Evolutionary conservation across 768 basidiomycete genomes (phyloP), one percentile per base, ranked within the genome.

Genomic region (Leccinum aurantiacum): DNA sequence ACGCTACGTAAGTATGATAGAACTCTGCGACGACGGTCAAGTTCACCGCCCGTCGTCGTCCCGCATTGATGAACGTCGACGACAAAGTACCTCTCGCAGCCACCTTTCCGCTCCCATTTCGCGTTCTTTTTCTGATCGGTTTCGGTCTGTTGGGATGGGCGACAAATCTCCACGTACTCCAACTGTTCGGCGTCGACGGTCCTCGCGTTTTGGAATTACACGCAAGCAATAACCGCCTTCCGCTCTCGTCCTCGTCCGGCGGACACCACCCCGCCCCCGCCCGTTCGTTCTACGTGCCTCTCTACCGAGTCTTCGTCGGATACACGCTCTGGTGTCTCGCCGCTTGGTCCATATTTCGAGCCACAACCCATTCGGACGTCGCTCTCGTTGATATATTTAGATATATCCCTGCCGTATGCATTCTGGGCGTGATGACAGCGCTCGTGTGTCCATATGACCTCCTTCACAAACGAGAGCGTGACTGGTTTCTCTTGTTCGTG

Each of bases 141-240:
- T 66, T 92, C 35, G 95, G 93, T 11, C 83, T 95, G 57, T 77
- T 96, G 4, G 88, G 88, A 62, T 99, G 96, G 95, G 94, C 94
- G 0, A 86, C 88, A 35, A 99, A 98, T 74, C 76, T 98, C 7
- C 95, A 98, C 73, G 84, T 90, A 53, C 85, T 98, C 50, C 79
- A 88, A 63, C 64, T 80, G 11, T 77, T 89, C 15, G 88, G 90
- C 22, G 75, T 98, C 44, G 94, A 99, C 72, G 85, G 84, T 0
- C 78, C 83, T 14, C 74, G 79, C 62, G 86, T 86, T 4, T 80
- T 99, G 70, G 91, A 91, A 68, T 76, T 94, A 25, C 65, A 71
- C 17, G 15, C 63, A 24, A 46, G 27, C 37, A 58, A 22, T 22
- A 22, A 29, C 17, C 29, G 52, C 46, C 63, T 74, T 15, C 70